A percentile compares a stretch with the other conserved stretches of the same genome.
These are phyloP conservation scores for Russula lepida DNA, from an alignment of 768 basidiomycete species.

Conservation along the genomic window DNA sequence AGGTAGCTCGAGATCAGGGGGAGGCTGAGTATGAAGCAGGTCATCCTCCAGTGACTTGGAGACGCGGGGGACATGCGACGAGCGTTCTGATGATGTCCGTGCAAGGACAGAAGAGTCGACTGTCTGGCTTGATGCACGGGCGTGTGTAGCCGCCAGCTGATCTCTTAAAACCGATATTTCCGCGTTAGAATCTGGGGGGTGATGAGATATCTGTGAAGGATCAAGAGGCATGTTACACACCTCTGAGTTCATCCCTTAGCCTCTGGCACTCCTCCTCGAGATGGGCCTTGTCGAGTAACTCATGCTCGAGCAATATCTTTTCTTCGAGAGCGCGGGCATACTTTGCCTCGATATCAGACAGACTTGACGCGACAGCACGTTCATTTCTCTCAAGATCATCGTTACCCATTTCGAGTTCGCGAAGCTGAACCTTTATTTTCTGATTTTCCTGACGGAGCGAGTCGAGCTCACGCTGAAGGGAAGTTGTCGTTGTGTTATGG, in stretches of 20 bases:
- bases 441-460: conserved; percentile 69
- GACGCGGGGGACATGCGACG: conserved; percentile 24
- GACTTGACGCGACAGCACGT: conserved; percentile 72
- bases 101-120: conserved; percentile 20
- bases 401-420: conserved; percentile 94
- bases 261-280: conserved; percentile 89
- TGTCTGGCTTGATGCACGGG: conserved; percentile 25
- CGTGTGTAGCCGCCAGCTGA: conserved; percentile 43
- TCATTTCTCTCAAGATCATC: conserved; percentile 96
- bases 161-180: conserved; percentile 80
- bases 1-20: conserved; percentile 50
- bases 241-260: conserved; percentile 86
- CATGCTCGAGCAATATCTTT: conserved; percentile 95
- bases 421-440: conserved; percentile 59
- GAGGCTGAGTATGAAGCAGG: conserved; percentile 49
- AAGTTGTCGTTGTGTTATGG: conserved; percentile 84
- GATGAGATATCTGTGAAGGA: conserved; percentile 7
- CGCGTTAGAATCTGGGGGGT: conserved; percentile 62
- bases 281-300: conserved; percentile 82
- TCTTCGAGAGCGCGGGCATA: conserved; percentile 91
- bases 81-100: conserved; percentile 27
- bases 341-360: conserved; percentile 79
- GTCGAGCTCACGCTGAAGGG: conserved; percentile 88
- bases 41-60: conserved; percentile 44
- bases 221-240: conserved; percentile 34